A percentile compares a stretch with the other conserved stretches of the same genome.
phyloP scores from a whole-genome alignment of 306 rosid species.

The Medicago arabica region DNA sequence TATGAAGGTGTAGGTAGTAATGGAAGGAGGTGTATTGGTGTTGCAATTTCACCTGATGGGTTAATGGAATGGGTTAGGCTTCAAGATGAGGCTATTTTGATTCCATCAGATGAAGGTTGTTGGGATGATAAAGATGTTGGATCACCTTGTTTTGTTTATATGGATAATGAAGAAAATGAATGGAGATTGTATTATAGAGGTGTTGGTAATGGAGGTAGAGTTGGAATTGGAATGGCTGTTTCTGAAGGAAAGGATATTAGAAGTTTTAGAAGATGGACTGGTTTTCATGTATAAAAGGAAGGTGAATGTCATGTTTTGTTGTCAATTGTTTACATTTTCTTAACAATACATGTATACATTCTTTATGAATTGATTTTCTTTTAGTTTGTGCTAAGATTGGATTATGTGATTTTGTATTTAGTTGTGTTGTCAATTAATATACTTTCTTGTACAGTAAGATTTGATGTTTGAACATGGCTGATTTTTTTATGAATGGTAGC shows the following conservation, averaged over 20 bases:
- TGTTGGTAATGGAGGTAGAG: conserved; percentile 61
- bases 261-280: conserved; percentile 66
- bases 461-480: too few relatives aligned
- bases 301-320: conserved; percentile 9
- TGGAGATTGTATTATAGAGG: conserved; percentile 85
- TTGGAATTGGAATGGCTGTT: conserved; percentile 79
- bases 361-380: conserved; percentile 27
- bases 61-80: conserved; percentile 68
- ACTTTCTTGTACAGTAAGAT: too few relatives aligned
- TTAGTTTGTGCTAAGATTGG: conserved; percentile 16
- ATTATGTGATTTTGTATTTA: conserved; percentile 17
- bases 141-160: conserved; percentile 70
- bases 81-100: conserved; percentile 53
- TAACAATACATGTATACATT: conserved; percentile 19
- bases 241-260: conserved; percentile 53
- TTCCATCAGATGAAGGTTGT: conserved; percentile 52
- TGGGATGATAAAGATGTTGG: conserved; percentile 76
- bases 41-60: conserved; percentile 72
- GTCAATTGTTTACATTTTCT: not conserved
- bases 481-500: too few relatives aligned
- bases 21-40: conserved; percentile 73
- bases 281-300: conserved; percentile 57
- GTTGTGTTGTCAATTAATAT: conserved; percentile 12
- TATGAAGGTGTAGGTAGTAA: conserved; percentile 73
- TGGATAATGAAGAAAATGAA: conserved; percentile 62